Conservation (phyloP, 2,329 filamentous ascomycete genomes). For the Trichoderma harzianum region DNA sequence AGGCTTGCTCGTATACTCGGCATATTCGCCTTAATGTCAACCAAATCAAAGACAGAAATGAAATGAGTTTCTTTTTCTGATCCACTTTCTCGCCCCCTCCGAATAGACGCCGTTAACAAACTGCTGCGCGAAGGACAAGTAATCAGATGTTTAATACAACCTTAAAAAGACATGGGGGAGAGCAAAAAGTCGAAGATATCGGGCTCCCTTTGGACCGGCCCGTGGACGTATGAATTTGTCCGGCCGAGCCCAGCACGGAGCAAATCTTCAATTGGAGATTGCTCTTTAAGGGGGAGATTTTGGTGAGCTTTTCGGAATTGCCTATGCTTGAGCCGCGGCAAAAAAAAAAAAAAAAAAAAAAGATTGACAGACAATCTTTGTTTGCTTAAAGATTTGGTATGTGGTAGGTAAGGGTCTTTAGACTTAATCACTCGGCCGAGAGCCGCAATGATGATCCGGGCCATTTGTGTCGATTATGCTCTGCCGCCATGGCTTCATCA, state of each 20-base stretch:
- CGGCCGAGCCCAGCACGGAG: background rate
- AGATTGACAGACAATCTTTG: background rate
- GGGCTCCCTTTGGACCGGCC: background rate
- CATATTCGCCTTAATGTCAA: background rate
- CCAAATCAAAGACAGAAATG: background rate
- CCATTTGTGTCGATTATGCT: background rate
- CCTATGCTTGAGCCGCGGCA: background rate
- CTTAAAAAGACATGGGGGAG: background rate
- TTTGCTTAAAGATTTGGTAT: background rate
- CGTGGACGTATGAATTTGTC: background rate
- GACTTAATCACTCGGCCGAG: constrained; percentile 1
- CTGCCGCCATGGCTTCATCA: background rate
- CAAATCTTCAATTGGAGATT: background rate
- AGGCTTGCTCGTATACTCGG: background rate
- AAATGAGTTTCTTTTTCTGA: background rate
- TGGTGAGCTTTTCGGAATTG: background rate
- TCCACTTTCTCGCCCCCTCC: background rate
- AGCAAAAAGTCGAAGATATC: background rate
- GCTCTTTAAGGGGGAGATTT: background rate
- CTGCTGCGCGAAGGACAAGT: background rate
- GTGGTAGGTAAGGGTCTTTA: background rate
- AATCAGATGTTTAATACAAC: background rate
- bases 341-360: too few species aligned
- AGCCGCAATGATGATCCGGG: background rate
- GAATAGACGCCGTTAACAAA: background rate